These are phyloP conservation scores for Mycena citricolor DNA, from an alignment of 1,284 basidiomycete species.

Conservation along the genomic window DNA sequence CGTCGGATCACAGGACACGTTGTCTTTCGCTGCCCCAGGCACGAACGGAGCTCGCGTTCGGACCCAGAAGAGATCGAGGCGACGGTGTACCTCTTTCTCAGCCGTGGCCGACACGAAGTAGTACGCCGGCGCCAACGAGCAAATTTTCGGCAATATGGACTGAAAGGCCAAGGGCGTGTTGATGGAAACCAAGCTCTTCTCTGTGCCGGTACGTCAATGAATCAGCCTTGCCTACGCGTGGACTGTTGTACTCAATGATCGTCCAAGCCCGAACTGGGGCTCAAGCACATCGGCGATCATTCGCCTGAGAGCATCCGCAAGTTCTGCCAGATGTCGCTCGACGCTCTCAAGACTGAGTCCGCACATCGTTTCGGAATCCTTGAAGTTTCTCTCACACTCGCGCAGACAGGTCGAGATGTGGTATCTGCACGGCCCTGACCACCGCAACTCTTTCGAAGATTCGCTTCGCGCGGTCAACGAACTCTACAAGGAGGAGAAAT, in stretches of 20 bases:
- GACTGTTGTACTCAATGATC: no score
- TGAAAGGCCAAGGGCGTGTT: conserved; percentile 11
- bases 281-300: no score
- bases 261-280: no score
- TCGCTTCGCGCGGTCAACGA: conserved; percentile 20
- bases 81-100: conserved; percentile 47
- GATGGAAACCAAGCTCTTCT: conserved; percentile 14
- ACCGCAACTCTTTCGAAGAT: conserved; percentile 19
- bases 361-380: no score
- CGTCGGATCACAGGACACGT: conserved; percentile 36
- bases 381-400: no score
- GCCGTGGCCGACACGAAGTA: conserved; percentile 41
- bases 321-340: no score
- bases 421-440: conserved; percentile 24
- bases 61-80: conserved; percentile 34
- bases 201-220: no score
- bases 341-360: no score
- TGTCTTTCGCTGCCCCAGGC: conserved; percentile 48
- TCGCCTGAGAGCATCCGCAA: no score
- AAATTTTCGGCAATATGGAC: conserved; percentile 1
- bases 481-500: conserved; percentile 19
- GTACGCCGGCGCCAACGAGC: no score
- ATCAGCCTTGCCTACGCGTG: no score
- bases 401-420: conserved; percentile 18
- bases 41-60: conserved; percentile 42